These are phyloP conservation scores for Mycena vitilis DNA, from an alignment of 768 basidiomycete species.

Conservation along the genomic window DNA sequence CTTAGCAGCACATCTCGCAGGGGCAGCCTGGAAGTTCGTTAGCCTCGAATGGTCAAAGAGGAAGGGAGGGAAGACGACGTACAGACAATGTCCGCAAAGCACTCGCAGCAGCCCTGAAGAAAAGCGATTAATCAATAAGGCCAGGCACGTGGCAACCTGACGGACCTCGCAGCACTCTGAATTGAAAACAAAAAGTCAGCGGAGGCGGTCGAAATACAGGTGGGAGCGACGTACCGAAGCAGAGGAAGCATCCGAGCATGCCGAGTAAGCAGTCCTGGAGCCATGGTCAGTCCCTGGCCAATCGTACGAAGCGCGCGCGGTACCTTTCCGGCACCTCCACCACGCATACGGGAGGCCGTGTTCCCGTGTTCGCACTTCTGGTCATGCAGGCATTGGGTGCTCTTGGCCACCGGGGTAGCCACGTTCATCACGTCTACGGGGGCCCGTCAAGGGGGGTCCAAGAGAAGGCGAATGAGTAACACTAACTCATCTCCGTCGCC, in stretches of 20 bases:
- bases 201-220: neutral
- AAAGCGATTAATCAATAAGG: neutral
- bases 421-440: constrained; percentile 60
- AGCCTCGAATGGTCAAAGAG: neutral
- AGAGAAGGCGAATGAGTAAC: neutral
- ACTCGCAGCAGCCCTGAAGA: constrained; percentile 75
- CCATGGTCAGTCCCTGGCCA: neutral
- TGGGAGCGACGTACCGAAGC: constrained; percentile 64
- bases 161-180: constrained; percentile 79
- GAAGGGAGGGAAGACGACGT: constrained; percentile 41
- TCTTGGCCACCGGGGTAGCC: constrained; percentile 38
- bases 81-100: constrained; percentile 78
- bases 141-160: constrained; percentile 8
- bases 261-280: constrained; percentile 75
- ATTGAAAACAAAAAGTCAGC: neutral
- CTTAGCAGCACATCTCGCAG: constrained; percentile 81
- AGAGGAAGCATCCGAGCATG: constrained; percentile 73
- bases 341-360: constrained; percentile 71
- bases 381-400: constrained; percentile 33
- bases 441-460: neutral
- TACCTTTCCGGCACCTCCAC: constrained; percentile 79
- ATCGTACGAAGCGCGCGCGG: constrained; percentile 24
- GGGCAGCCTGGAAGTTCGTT: constrained; percentile 69
- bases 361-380: constrained; percentile 55
- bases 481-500: constrained; percentile 74